Evolutionary conservation across 2,329 filamentous ascomycete species (phyloP), one percentile per base, ranked within the genome.

Genomic region (Phialophora verrucosa): DNA sequence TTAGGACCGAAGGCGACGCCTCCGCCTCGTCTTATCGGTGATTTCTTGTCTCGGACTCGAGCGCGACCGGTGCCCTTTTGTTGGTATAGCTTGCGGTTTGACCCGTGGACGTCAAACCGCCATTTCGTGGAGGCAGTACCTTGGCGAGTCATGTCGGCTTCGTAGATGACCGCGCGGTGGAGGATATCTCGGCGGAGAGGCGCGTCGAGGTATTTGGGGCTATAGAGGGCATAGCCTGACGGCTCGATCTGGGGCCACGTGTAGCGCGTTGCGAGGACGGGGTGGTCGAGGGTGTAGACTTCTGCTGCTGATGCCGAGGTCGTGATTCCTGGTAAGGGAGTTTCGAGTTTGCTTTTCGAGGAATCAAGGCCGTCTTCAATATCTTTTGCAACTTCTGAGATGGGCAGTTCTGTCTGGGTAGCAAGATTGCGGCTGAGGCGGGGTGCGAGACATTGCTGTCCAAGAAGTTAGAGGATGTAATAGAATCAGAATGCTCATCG

Each of bases 1-100:
- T 93, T 89, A 31, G 95, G 95, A n/a, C 95, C 95, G 75, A 93
- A 92, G 0, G 88, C 83, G 73, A 96, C 94, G 79, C 93, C 94
- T 79, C 95, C 95, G 70, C 95, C 95, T 69, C 85, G 85, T 50
- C 92, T 81, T 78, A 96, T 86, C 2, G 95, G 95, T 54, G 88
- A 92, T 79, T 96, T 92, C 76, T 85, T 90, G 75, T 88, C 86
- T 69, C 95, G 94, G 3, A 90, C 82, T 77, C 95, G 92, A 59
- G 95, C 93, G 44, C 77, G 79, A 64, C 95, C 95, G 2, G 85
- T 87, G 64, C 95, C 95, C 81, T 99, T 99, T 77, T 99, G 95
- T 17, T 88, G 89, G 23, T 88, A 83, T 44, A 97, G 80, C 82
- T 99, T 99, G 74, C 85, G 84, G 77, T 89, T 87, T 64, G 92